These are phyloP conservation scores for Cymbidium sinense DNA, from an alignment of 106 monocot genomes.

Conservation along the genomic window DNA sequence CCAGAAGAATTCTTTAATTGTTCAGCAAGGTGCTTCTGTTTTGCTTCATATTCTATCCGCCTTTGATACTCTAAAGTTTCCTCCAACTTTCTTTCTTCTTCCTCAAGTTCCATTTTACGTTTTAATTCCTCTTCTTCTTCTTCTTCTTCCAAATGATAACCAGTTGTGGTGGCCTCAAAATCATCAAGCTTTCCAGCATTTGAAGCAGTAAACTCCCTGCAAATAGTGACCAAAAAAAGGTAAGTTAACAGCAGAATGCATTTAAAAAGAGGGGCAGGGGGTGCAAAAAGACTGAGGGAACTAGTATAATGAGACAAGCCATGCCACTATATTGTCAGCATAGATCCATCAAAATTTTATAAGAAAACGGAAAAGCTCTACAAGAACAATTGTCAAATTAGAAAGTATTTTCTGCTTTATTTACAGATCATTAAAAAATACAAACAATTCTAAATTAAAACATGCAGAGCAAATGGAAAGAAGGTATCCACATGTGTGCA, in stretches of 20 bases:
- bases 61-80: slow-evolving; percentile 86
- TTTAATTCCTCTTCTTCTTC: slow-evolving; percentile 57
- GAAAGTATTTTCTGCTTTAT: background rate
- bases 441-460: background rate
- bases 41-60: slow-evolving; percentile 78
- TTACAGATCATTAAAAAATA: background rate
- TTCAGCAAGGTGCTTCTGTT: slow-evolving; percentile 63
- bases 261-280: background rate
- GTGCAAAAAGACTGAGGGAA: too few relatives aligned
- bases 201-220: slow-evolving; percentile 33
- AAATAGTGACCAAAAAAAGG: background rate
- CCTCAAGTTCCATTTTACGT: slow-evolving; percentile 60
- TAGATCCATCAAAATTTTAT: background rate
- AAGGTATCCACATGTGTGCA: background rate
- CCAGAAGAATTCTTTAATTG: slow-evolving; percentile 31
- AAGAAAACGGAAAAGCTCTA: background rate
- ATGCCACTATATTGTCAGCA: background rate
- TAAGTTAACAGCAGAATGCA: background rate
- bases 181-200: slow-evolving; percentile 22
- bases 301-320: background rate
- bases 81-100: slow-evolving; percentile 85
- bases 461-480: background rate
- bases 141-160: slow-evolving; percentile 45
- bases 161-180: slow-evolving; percentile 21
- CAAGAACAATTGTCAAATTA: background rate